Percentiles rank a stretch among this genome's conserved stretches.
Evolutionary conservation across 257 asterid species (phyloP).

Genomic region (Pogostemon cablin): DNA sequence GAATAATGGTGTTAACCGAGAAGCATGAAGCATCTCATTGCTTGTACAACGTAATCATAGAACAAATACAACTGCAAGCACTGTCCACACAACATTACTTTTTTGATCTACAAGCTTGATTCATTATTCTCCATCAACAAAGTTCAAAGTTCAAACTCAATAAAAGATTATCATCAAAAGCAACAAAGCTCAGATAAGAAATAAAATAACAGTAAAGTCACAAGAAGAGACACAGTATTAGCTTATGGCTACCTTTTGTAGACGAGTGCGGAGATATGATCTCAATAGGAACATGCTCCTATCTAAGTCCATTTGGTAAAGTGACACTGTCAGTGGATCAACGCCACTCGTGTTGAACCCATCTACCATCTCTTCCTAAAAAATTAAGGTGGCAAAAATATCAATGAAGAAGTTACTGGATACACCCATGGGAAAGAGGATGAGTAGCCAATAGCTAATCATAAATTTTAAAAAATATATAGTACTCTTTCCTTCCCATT

Average conservation of each 20-base stretch:
- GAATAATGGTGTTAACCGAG: conserved; percentile 9
- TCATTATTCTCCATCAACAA: conserved; percentile 18
- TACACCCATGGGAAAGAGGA: neutral
- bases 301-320: conserved; percentile 93
- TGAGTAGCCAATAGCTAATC: neutral
- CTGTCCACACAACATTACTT: neutral
- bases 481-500: no score
- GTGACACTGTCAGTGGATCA: conserved; percentile 85
- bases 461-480: neutral
- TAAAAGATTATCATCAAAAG: neutral
- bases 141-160: neutral
- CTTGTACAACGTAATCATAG: neutral
- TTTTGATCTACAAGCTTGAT: neutral
- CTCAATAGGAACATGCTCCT: conserved; percentile 77
- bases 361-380: conserved; percentile 77
- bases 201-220: neutral
- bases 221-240: neutral
- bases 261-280: conserved; percentile 88
- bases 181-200: neutral
- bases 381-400: conserved; percentile 19
- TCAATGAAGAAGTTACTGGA: conserved; percentile 8
- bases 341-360: conserved; percentile 55
- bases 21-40: conserved; percentile 17
- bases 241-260: conserved; percentile 66
- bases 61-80: neutral